Conservation (phyloP, 2,329 filamentous ascomycete species). For the Colletotrichum incanum region DNA sequence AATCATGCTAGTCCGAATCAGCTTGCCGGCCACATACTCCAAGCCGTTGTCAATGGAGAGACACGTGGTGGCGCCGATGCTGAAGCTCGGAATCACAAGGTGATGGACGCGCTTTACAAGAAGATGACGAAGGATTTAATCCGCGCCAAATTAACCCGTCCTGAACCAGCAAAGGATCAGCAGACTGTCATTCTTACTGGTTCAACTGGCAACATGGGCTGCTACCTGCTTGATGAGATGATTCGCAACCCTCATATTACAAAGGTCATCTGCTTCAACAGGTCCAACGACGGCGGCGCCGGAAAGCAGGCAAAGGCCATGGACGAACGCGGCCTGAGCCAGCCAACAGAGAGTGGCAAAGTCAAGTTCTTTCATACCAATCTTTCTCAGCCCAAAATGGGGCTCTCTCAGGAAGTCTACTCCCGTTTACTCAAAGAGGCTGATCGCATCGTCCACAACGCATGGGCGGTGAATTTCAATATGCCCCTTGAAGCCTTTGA, state of each 20-base stretch:
- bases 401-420: slow-evolving; percentile 17
- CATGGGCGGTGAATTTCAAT: slow-evolving; percentile 67
- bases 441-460: slow-evolving; percentile 68
- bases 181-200: slow-evolving; percentile 44
- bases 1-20: slow-evolving; percentile 53
- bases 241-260: slow-evolving; percentile 43
- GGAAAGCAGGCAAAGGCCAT: slow-evolving; percentile 35
- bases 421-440: slow-evolving; percentile 53
- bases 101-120: slow-evolving; percentile 53
- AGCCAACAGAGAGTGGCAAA: slow-evolving; percentile 25
- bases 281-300: slow-evolving; percentile 31
- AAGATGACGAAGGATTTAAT: slow-evolving; percentile 54
- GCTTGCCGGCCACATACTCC: slow-evolving; percentile 52
- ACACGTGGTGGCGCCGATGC: neutral
- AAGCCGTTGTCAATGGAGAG: neutral
- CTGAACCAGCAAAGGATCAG: slow-evolving; percentile 51
- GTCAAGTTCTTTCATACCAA: slow-evolving; percentile 55
- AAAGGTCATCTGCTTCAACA: slow-evolving; percentile 34
- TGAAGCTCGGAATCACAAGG: neutral
- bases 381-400: slow-evolving; percentile 22
- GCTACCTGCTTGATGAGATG: slow-evolving; percentile 32
- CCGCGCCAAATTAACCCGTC: slow-evolving; percentile 46
- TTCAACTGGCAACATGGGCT: slow-evolving; percentile 39
- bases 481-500: slow-evolving; percentile 65
- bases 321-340: slow-evolving; percentile 22